Conservation (phyloP, 768 basidiomycete genomes). For the Phanerochaete carnosa region DNA sequence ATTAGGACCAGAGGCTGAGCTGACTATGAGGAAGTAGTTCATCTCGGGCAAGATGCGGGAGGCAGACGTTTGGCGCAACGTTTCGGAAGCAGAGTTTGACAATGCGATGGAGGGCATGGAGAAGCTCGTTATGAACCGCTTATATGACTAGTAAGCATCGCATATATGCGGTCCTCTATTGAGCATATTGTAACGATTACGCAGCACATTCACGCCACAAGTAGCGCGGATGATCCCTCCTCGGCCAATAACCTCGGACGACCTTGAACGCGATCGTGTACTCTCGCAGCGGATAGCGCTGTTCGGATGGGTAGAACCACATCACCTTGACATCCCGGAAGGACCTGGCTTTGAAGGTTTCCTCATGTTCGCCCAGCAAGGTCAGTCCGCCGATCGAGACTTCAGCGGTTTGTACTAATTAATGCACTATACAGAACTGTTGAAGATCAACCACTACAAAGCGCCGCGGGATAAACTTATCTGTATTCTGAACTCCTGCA, state of each 20-base stretch:
- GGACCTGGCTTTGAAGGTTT: slow-evolving; percentile 76
- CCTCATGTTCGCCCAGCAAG: slow-evolving; percentile 86
- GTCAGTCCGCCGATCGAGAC: slow-evolving; percentile 32
- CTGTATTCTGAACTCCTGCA: slow-evolving; percentile 96
- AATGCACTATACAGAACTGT: slow-evolving; percentile 55
- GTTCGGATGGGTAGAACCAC: slow-evolving; percentile 87
- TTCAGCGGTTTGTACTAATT: neutral
- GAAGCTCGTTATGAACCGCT: slow-evolving; percentile 97
- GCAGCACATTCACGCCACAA: slow-evolving; percentile 90
- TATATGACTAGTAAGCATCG: slow-evolving; percentile 87
- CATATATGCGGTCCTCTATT: neutral
- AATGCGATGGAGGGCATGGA: slow-evolving; percentile 99
- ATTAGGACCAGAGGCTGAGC: no score
- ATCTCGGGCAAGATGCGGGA: slow-evolving; percentile 86
- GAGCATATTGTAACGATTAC: slow-evolving; percentile 11
- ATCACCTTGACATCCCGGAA: slow-evolving; percentile 87
- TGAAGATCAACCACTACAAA: slow-evolving; percentile 98
- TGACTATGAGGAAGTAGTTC: slow-evolving; percentile 51
- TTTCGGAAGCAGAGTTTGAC: slow-evolving; percentile 83
- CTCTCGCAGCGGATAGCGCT: slow-evolving; percentile 85
- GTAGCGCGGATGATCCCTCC: slow-evolving; percentile 62
- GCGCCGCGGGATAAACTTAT: slow-evolving; percentile 98
- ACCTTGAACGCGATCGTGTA: slow-evolving; percentile 93
- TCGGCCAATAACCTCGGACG: slow-evolving; percentile 85
- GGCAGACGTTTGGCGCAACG: slow-evolving; percentile 78